Percentiles rank a stretch among this genome's conserved stretches.
These are phyloP conservation scores for Linum lewisii DNA, from an alignment of 345 rosid genomes.

Conservation along the genomic window DNA sequence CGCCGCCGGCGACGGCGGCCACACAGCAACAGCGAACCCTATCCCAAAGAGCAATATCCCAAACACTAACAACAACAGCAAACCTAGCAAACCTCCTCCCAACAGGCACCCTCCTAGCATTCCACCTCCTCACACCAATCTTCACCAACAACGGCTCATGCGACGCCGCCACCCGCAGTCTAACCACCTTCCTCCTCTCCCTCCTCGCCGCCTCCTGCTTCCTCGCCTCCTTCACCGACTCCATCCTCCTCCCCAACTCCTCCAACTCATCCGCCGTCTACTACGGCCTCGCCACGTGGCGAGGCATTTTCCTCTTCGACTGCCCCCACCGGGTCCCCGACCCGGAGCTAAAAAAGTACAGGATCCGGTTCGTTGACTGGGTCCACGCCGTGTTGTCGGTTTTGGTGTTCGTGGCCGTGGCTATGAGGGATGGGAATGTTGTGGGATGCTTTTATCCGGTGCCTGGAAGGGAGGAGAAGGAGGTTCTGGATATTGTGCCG, in stretches of 20 bases:
- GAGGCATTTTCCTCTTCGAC: conserved; percentile 68
- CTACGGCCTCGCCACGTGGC: conserved; percentile 62
- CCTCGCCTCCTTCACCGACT: conserved; percentile 69
- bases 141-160: conserved; percentile 83
- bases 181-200: conserved; percentile 49
- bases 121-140: conserved; percentile 66
- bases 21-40: conserved; percentile 13
- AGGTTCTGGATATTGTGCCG: conserved; percentile 62
- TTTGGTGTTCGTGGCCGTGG: conserved; percentile 61
- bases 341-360: conserved; percentile 28
- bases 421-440: conserved; percentile 66
- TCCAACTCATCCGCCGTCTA: conserved; percentile 48
- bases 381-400: conserved; percentile 59
- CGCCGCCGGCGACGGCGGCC: background rate
- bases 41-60: conserved; percentile 56
- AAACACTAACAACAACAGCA: conserved; percentile 68
- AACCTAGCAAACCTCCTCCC: conserved; percentile 92
- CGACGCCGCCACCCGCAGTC: conserved; percentile 45
- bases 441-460: conserved; percentile 57
- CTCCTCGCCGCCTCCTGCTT: conserved; percentile 67
- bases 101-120: conserved; percentile 80
- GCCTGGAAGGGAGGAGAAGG: conserved; percentile 45
- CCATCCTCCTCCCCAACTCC: conserved; percentile 28
- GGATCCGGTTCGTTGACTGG: conserved; percentile 39
- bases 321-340: conserved; percentile 44